Evolutionary conservation across 1,284 basidiomycete genomes (phyloP).

Genomic region (Pholiota adiposa): DNA sequence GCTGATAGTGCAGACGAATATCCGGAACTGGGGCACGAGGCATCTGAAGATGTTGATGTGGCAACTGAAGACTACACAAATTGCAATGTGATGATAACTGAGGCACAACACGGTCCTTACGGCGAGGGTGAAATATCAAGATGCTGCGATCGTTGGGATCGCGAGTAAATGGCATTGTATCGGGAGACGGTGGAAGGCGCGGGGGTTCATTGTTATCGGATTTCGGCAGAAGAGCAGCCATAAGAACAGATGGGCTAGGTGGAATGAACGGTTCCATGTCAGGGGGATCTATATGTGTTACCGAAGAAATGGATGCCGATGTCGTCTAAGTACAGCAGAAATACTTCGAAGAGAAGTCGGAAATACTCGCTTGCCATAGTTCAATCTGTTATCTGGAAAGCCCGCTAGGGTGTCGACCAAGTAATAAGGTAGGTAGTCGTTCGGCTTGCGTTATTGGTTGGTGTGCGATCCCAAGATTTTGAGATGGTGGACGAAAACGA

Average conservation of each 20-base stretch:
- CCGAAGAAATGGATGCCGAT: no score
- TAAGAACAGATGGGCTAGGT: constrained; percentile 17
- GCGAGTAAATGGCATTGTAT: not conserved
- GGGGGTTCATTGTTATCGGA: constrained; percentile 10
- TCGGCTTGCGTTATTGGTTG: no score
- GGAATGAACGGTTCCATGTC: constrained; percentile 20
- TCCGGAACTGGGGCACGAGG: not conserved
- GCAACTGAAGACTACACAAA: no score
- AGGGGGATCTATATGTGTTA: not conserved
- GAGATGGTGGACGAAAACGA: no score
- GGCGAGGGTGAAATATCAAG: constrained; percentile 4
- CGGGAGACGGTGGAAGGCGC: constrained; percentile 5
- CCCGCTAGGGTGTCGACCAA: no score
- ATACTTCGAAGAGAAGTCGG: not conserved
- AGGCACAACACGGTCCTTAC: no score
- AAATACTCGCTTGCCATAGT: not conserved
- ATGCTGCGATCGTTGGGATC: not conserved
- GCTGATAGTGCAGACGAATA: constrained; percentile 20
- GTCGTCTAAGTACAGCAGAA: not conserved
- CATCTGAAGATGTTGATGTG: no score
- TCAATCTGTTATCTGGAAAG: not conserved
- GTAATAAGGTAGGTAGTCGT: no score
- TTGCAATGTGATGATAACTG: no score
- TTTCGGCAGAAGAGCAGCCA: no score
- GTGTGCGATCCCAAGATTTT: no score